Percentiles rank a stretch among this genome's conserved stretches.
These are phyloP conservation scores for Dryas integrifolia DNA, from an alignment of 331 rosid species.

Conservation along the genomic window DNA sequence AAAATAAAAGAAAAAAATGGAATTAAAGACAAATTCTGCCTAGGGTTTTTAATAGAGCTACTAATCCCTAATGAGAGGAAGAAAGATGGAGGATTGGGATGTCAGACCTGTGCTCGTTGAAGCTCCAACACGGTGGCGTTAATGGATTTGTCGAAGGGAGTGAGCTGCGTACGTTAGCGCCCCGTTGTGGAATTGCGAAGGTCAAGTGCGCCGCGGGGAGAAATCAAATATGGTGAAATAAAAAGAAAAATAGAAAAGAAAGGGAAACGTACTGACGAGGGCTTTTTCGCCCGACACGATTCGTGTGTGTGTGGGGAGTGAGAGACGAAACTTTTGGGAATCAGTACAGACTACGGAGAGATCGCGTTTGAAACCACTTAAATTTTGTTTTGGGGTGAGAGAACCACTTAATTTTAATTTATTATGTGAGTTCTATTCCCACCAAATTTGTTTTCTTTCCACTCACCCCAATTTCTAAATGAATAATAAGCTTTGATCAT, in stretches of 20 bases:
- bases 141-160: slow-evolving; percentile 29
- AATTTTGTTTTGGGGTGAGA: no score
- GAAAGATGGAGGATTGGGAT: not conserved
- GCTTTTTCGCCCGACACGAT: slow-evolving; percentile 15
- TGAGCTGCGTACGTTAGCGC: slow-evolving; percentile 60
- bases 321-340: not conserved
- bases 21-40: slow-evolving; percentile 22
- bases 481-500: no score
- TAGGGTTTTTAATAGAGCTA: slow-evolving; percentile 34
- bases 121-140: slow-evolving; percentile 26
- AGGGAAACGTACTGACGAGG: not conserved
- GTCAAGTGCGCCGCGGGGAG: slow-evolving; percentile 48
- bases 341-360: not conserved
- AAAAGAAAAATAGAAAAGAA: slow-evolving; percentile 2
- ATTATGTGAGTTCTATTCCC: no score
- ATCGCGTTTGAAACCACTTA: no score
- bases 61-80: slow-evolving; percentile 25
- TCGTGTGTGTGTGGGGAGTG: not conserved
- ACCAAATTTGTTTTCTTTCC: no score
- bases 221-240: slow-evolving; percentile 1
- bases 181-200: slow-evolving; percentile 29
- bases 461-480: no score
- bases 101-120: slow-evolving; percentile 33
- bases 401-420: no score
- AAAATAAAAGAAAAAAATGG: slow-evolving; percentile 12